phyloP scores from a whole-genome alignment of 1,284 basidiomycete species.

The Sporisorium graminicola region DNA sequence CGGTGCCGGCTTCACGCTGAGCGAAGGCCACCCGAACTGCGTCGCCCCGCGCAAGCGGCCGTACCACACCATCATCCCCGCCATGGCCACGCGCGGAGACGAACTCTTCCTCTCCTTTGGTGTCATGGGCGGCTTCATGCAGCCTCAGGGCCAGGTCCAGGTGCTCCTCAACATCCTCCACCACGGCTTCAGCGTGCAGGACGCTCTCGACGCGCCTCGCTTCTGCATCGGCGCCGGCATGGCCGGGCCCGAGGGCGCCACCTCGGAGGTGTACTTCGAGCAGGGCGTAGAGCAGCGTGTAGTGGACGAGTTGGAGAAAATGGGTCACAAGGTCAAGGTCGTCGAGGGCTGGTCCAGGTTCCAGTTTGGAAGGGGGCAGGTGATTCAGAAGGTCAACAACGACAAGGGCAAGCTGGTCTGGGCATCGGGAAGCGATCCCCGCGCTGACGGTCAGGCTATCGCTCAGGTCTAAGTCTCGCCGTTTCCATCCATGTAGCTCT shows the following conservation, averaged over 20 bases:
- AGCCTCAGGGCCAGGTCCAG: constrained; percentile 91
- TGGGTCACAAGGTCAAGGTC: constrained; percentile 85
- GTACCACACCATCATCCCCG: constrained; percentile 96
- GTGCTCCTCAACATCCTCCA: constrained; percentile 88
- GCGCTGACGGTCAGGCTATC: constrained; percentile 80
- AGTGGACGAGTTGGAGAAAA: constrained; percentile 72
- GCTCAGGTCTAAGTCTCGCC: constrained; percentile 78
- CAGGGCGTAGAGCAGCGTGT: constrained; percentile 79
- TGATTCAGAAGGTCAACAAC: constrained; percentile 46
- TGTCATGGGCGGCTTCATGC: constrained; percentile 93
- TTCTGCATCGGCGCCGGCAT: constrained; percentile 91
- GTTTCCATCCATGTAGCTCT: not conserved
- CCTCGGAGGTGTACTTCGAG: constrained; percentile 88
- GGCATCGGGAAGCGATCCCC: constrained; percentile 49
- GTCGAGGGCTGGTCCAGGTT: constrained; percentile 76
- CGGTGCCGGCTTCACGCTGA: constrained; percentile 84
- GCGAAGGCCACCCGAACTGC: constrained; percentile 85
- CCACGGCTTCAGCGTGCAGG: constrained; percentile 80
- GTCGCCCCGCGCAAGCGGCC: constrained; percentile 79
- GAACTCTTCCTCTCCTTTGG: constrained; percentile 90
- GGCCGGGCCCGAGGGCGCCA: constrained; percentile 77
- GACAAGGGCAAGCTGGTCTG: constrained; percentile 42
- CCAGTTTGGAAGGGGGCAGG: constrained; percentile 88
- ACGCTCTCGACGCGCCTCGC: constrained; percentile 84
- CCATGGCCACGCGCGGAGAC: constrained; percentile 82